Evolutionary conservation across 2,329 filamentous ascomycete species (phyloP), one percentile per base, ranked within the genome.

Genomic region (Aureobasidium uvarum): DNA sequence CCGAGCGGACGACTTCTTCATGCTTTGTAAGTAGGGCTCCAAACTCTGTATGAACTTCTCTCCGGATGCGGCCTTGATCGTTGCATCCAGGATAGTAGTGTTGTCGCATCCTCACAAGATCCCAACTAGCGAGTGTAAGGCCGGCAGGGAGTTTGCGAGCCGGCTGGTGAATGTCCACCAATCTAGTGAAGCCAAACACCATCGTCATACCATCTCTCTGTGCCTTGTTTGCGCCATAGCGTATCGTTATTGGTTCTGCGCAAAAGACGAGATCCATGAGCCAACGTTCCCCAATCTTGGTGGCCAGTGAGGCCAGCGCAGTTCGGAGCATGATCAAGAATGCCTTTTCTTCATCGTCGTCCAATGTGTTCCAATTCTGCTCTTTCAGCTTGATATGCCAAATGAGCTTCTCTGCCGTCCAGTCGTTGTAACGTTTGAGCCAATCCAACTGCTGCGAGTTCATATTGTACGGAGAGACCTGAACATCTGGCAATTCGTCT

Each of bases 21-120:
- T 69, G 66, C 39, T 72, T 72, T 10, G 72, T 69, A 16, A 79
- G 71, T 3, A 81, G 72, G 7, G 76, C 73, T 55, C 74, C 75
- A 66, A 83, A 82, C 38, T 81, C 78, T 46, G 77, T 76, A 66
- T 81, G 79, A 56, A 81, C 80, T 48, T 77, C 76, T 16, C 76
- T 76, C 4, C 75, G 76, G 28, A 83, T 71, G 13, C 79, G 74
- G 16, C 75, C 75, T 64, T 81, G 79, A 68, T 82, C 80, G 1
- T 78, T 77, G 46, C 79, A 81, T 36, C 77, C 76, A 18, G 74
- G 73, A 65, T 80, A 79, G 33, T 77, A 77, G 28, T 78, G 75
- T 66, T 82, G 76, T 3, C 77, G 76, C 28, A 76, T 74, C 31
- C 69, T 77, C 73, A 82, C 80, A 72, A 82, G 81, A 13, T 68